phyloP scores from a whole-genome alignment of 2,329 filamentous ascomycete genomes.

The Lithohypha guttulata region DNA sequence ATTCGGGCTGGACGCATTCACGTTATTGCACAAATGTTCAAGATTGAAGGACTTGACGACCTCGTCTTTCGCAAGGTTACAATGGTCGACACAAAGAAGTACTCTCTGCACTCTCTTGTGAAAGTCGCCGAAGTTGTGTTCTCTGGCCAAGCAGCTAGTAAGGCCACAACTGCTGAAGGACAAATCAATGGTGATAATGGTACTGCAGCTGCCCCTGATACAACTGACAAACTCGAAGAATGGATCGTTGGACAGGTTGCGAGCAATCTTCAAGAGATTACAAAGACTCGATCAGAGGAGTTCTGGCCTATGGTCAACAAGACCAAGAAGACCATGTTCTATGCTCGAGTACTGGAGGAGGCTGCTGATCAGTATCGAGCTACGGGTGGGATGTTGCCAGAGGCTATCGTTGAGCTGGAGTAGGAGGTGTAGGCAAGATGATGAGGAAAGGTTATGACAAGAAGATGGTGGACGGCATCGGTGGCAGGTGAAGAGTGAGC shows the following conservation, averaged over 20 bases:
- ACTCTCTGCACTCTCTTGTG: slow-evolving; percentile 1
- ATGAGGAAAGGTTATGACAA: not conserved
- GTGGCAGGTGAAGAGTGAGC: no score
- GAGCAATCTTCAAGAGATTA: slow-evolving; percentile 8
- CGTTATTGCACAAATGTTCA: slow-evolving; percentile 13
- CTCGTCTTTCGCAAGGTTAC: slow-evolving; percentile 16
- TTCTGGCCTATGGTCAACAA: slow-evolving; percentile 5
- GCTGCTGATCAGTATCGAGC: slow-evolving; percentile 5
- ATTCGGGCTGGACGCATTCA: slow-evolving; percentile 12
- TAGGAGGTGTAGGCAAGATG: not conserved
- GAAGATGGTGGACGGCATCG: no score
- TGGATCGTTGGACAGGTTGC: slow-evolving; percentile 8
- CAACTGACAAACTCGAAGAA: slow-evolving; percentile 5
- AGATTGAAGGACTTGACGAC: slow-evolving; percentile 10
- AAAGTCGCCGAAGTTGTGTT: slow-evolving; percentile 5
- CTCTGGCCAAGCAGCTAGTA: not conserved
- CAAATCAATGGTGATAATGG: not conserved
- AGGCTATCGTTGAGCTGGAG: slow-evolving; percentile 1
- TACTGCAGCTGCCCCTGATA: not conserved
- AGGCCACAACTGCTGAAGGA: not conserved
- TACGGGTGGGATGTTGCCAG: slow-evolving; percentile 1
- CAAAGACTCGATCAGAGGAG: not conserved
- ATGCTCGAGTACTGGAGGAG: slow-evolving; percentile 5
- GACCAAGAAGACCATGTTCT: slow-evolving; percentile 4
- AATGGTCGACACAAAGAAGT: not conserved